Conservation (phyloP, 2,329 filamentous ascomycete genomes). For the Aspergillus ochraceus region DNA sequence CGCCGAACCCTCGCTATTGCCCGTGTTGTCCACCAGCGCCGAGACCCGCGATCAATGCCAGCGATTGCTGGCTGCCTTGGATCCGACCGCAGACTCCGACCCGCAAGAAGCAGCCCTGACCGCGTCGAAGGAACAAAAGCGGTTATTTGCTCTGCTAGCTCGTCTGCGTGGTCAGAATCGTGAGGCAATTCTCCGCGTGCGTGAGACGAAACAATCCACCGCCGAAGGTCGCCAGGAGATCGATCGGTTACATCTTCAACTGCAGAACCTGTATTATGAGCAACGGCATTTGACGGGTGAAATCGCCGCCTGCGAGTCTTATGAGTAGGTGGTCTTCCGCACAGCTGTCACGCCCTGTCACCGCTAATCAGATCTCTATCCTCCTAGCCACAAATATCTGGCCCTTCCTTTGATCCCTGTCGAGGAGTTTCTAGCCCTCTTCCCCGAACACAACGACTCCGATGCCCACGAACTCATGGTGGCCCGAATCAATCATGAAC, state of each 20-base stretch:
- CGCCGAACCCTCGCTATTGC: conserved; percentile 63
- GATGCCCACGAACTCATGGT: conserved; percentile 83
- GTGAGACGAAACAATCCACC: conserved; percentile 82
- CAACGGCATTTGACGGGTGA: conserved; percentile 87
- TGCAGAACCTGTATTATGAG: conserved; percentile 97
- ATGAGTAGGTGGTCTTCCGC: conserved; percentile 65
- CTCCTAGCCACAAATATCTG: conserved; percentile 71
- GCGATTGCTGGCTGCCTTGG: conserved; percentile 57
- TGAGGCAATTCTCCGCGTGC: conserved; percentile 74
- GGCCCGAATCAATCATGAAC: conserved; percentile 87
- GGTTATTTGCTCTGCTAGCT: conserved; percentile 74
- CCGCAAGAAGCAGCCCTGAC: conserved; percentile 56
- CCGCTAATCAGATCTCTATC: neutral
- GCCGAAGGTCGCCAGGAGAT: conserved; percentile 87
- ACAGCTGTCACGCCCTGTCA: neutral
- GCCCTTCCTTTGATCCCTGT: conserved; percentile 80
- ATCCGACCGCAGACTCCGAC: conserved; percentile 45
- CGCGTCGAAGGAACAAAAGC: conserved; percentile 74
- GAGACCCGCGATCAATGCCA: conserved; percentile 72
- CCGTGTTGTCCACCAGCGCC: conserved; percentile 70
- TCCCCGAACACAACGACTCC: conserved; percentile 71
- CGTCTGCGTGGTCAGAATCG: conserved; percentile 82
- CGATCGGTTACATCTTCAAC: conserved; percentile 83
- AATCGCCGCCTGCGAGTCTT: conserved; percentile 85
- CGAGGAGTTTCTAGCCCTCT: conserved; percentile 74